These are phyloP conservation scores for Papiliotrema terrestris DNA, from an alignment of 1,284 basidiomycete species.

Conservation along the genomic window DNA sequence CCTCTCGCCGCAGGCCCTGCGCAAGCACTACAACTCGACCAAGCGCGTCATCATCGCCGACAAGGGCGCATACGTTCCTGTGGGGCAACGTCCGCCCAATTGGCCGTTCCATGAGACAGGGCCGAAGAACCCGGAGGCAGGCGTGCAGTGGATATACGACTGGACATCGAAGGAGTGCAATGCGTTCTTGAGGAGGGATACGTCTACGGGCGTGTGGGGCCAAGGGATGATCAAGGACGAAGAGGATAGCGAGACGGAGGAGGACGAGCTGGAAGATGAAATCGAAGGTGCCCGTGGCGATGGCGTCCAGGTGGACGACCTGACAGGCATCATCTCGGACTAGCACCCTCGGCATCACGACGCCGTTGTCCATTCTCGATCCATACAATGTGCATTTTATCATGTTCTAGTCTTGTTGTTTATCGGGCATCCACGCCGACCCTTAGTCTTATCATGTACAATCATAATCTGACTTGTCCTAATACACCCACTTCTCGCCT, in stretches of 20 bases:
- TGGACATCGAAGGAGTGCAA: neutral
- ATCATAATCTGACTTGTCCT: neutral
- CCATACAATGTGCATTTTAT: neutral
- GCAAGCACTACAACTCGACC: neutral
- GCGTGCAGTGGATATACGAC: neutral
- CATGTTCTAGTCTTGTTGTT: neutral
- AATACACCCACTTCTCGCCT: slow-evolving; percentile 19
- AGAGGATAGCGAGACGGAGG: neutral
- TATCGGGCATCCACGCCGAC: neutral
- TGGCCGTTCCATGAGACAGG: neutral
- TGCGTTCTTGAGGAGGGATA: neutral
- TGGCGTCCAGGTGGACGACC: neutral
- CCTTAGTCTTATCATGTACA: neutral
- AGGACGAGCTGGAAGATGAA: neutral
- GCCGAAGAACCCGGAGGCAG: neutral
- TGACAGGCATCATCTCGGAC: neutral
- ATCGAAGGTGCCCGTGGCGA: neutral
- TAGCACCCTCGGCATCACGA: neutral
- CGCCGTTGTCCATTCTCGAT: neutral
- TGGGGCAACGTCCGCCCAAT: neutral
- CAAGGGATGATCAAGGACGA: too few relatives aligned
- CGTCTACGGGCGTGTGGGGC: too few relatives aligned
- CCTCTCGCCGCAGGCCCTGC: slow-evolving; percentile 1
- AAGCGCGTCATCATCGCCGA: neutral
- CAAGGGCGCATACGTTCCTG: neutral